These are phyloP conservation scores for Pisolithus sp. DNA, from an alignment of 768 basidiomycete species.

Conservation along the genomic window DNA sequence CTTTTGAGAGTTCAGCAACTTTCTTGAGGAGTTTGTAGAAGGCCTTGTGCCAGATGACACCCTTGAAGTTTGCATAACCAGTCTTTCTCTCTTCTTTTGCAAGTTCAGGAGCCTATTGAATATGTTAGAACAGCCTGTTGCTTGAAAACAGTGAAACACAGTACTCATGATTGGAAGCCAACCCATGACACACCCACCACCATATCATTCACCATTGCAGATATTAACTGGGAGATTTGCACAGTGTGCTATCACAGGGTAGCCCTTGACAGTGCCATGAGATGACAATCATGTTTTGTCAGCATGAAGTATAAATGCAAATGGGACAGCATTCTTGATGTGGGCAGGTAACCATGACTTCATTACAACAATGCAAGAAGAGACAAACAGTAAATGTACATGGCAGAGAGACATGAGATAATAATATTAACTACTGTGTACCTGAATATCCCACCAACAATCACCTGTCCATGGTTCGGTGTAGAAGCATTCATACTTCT, in stretches of 20 bases:
- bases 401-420: too few species aligned
- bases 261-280: slow-evolving; percentile 32
- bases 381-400: too few species aligned
- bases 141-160: background rate
- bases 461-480: slow-evolving; percentile 35
- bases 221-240: slow-evolving; percentile 28
- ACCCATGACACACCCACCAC: slow-evolving; percentile 31
- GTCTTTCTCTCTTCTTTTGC: slow-evolving; percentile 26
- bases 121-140: background rate
- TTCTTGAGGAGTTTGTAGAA: slow-evolving; percentile 25
- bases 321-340: slow-evolving; percentile 14
- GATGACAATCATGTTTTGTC: slow-evolving; percentile 35
- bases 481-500: slow-evolving; percentile 20
- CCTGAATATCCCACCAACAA: slow-evolving; percentile 33
- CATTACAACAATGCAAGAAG: background rate
- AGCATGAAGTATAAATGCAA: slow-evolving; percentile 32
- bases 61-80: slow-evolving; percentile 26
- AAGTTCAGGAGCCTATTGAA: background rate
- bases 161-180: slow-evolving; percentile 33
- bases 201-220: slow-evolving; percentile 28
- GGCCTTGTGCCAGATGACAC: slow-evolving; percentile 30
- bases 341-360: background rate
- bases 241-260: slow-evolving; percentile 28
- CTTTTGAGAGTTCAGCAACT: slow-evolving; percentile 13
- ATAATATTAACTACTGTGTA: slow-evolving; percentile 4